Base-by-base conservation (phyloP, 2,329 filamentous ascomycete species). In the Penicillium oxalicum region DNA sequence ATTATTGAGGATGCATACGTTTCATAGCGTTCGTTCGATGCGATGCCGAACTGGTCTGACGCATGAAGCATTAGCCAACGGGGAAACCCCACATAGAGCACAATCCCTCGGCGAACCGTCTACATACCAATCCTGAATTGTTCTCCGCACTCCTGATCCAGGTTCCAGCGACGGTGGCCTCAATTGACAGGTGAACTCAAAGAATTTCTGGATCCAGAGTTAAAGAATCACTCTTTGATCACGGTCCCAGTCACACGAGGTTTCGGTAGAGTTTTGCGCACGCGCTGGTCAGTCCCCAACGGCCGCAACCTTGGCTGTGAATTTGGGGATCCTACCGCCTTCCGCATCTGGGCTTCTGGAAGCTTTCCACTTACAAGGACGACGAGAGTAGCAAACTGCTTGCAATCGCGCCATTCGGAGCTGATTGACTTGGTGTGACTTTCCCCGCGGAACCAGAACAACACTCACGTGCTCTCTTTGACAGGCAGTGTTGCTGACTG, bases 311-410 rank as follows among this genome's bases (percentile, higher is more conserved):
- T 48, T 47, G 43, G 35, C 42, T 42, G 27, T 25, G 28, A 26
- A 18, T n/a, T 9, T 24, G 13, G 26, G 41, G 34, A 8, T 25
- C 13, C 37, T n/a, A 60, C 58, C 58, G 58, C 58, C 55, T 60
- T 35, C 58, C 48, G n/a, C 29, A 44, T 45, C 25, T 29, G 45
- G 56, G 24, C 51, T 47, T 49, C 50, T 46, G 39, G 54, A 53
- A 58, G 56, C 56, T 59, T 56, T 58, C 49, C 53, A 49, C 46
- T 49, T 40, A 41, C 36, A 47, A 47, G 48, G 45, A 47, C 51
- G 52, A 52, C 45, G 45, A 57, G 49, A 55, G 28, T 47, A 40
- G 44, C 25, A 53, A 50, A 50, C 48, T 46, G 51, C 48, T 24
- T 41, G 47, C 35, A 44, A 28, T 53, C 52, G 7, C 52, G 37